Evolutionary conservation across 805 yeast species (phyloP).

Genomic region (Schwanniomyces occidentalis): DNA sequence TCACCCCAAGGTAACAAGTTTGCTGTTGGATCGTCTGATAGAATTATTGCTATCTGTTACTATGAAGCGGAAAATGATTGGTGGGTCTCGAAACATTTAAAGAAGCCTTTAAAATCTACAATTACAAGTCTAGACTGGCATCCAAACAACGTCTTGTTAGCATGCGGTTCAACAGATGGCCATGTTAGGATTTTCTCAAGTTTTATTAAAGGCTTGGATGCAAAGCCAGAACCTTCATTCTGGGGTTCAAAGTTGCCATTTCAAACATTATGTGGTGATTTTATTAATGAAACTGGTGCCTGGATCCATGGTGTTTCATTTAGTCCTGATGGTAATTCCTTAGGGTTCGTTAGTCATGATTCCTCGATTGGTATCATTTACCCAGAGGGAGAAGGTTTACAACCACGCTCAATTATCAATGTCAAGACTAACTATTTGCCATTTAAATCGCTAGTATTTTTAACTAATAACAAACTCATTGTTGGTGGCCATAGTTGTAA

Average conservation of each 20-base stretch:
- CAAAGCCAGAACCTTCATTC: slow-evolving; percentile 72
- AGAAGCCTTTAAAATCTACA: slow-evolving; percentile 90
- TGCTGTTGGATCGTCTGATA: slow-evolving; percentile 95
- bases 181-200: slow-evolving; percentile 88
- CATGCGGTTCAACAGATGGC: slow-evolving; percentile 92
- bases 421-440: slow-evolving; percentile 75
- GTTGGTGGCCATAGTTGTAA: slow-evolving; percentile 94
- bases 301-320: slow-evolving; percentile 93
- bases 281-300: slow-evolving; percentile 65
- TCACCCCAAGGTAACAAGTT: slow-evolving; percentile 92
- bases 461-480: slow-evolving; percentile 62
- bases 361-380: slow-evolving; percentile 79
- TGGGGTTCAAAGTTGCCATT: slow-evolving; percentile 98
- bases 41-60: slow-evolving; percentile 93
- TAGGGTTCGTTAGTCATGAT: slow-evolving; percentile 86
- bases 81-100: slow-evolving; percentile 99
- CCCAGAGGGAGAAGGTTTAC: slow-evolving; percentile 64
- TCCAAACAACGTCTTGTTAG: slow-evolving; percentile 83
- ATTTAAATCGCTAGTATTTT: slow-evolving; percentile 72
- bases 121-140: slow-evolving; percentile 88
- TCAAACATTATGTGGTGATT: slow-evolving; percentile 86
- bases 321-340: slow-evolving; percentile 72
- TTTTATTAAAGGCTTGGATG: slow-evolving; percentile 83
- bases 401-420: slow-evolving; percentile 59
- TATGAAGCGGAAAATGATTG: slow-evolving; percentile 95